Percentiles rank a stretch among this genome's conserved stretches.
These are phyloP conservation scores for Globisporangium apiculatum DNA, from an alignment of 352 stramenopile species.

Conservation along the genomic window DNA sequence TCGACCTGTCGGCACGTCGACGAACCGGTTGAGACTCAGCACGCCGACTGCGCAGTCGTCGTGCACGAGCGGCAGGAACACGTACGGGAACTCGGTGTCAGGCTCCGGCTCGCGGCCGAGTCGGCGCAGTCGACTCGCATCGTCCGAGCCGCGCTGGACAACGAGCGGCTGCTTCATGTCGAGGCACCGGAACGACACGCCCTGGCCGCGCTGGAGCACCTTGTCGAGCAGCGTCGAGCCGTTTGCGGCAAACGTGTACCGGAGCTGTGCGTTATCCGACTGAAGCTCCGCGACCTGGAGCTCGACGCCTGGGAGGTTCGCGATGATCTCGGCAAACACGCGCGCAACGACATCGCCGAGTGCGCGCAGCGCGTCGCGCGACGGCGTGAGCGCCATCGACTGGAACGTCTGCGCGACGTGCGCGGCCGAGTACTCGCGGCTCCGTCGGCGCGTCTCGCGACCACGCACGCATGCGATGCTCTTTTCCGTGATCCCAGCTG, in stretches of 20 bases:
- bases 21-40: conserved; percentile 54
- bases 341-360: conserved; percentile 32
- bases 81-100: conserved; percentile 27
- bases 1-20: conserved; percentile 44
- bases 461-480: conserved; percentile 46
- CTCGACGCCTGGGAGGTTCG: conserved; percentile 43
- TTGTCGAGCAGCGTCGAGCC: conserved; percentile 27
- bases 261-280: conserved; percentile 27
- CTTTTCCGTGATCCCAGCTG: conserved; percentile 29
- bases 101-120: conserved; percentile 9
- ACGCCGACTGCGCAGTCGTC: conserved; percentile 57
- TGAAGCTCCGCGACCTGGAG: conserved; percentile 55
- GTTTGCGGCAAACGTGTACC: conserved; percentile 42
- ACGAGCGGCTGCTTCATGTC: conserved; percentile 34
- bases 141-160: conserved; percentile 25
- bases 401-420: conserved; percentile 19
- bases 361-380: conserved; percentile 34
- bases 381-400: conserved; percentile 45
- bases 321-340: conserved; percentile 40
- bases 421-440: conserved; percentile 21
- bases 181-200: conserved; percentile 50
- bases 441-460: conserved; percentile 26
- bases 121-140: conserved; percentile 23
- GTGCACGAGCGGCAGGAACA: conserved; percentile 61
- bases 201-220: conserved; percentile 35